Base-by-base conservation (phyloP, 1,284 basidiomycete genomes). In the Psilocybe mexicana region DNA sequence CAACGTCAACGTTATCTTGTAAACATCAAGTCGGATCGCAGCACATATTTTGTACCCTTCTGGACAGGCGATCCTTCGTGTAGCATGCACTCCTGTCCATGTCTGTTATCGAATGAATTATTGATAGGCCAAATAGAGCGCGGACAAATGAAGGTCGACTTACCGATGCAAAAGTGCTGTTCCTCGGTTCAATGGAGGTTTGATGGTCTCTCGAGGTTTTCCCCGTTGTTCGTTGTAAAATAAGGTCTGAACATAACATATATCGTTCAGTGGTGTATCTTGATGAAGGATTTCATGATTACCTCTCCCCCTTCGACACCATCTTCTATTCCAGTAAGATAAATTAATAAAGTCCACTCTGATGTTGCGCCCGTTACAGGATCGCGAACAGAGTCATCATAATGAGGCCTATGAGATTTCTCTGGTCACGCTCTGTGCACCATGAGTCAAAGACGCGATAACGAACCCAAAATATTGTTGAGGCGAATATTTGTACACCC, bases 311-410 rank as follows among this genome's bases (percentile, higher is more conserved):
- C 92, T 67, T 84, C 76, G 0, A 92, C 85, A 8, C 86, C 87
- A 65, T 90, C 86, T 64, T 90, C 85, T 3, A 70, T 68, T 1
- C 90, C 90, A 7, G 86, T 85, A 42, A 94, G 72, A 68, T 93
- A 94, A 38, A 93, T 77, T 46, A 94, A 71, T 24, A 94, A 70
- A 0, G 92, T 94, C 92, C 92, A 94, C 69, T 90, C 87, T 49
- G 87, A 86, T 65, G 81, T 79, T 6, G 79, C 74, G 3, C 85
- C 85, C 8, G 83, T 86, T 54, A 75, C 64, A 2, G 77, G 57
- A 65, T 88, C 86, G 12, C 75, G 75, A 30, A 88, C 82, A 18
- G 83, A 82, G 64, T 91, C 90, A 64, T 92, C 90, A 64, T 91
- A 92, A 69, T 92, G 90, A 12, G 84, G 81, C 26, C 79, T 80